phyloP scores from a whole-genome alignment of 139 green algal species.

The Micractinium sp. region DNA sequence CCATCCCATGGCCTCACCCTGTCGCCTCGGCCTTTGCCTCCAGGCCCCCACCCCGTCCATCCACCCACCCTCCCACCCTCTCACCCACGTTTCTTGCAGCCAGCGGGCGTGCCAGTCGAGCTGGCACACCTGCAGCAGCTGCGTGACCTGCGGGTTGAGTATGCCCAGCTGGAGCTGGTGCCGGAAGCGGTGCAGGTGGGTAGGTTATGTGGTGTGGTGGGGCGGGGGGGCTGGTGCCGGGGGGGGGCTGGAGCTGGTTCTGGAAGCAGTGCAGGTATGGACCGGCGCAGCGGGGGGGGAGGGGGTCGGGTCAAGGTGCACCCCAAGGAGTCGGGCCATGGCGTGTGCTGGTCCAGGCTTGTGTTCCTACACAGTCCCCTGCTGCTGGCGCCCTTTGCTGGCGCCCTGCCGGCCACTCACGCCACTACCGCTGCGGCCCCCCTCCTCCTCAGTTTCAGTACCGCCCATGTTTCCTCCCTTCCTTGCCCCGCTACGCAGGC shows the following conservation, averaged over 20 bases:
- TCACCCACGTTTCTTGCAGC: not conserved
- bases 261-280: no score
- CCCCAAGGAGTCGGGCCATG: no score
- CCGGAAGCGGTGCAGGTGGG: conserved; percentile 4
- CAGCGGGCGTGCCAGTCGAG: not conserved
- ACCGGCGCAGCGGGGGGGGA: no score
- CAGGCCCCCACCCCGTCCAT: not conserved
- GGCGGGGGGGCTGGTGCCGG: not conserved
- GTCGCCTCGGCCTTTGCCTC: not conserved
- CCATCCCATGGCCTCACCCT: not conserved
- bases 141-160: conserved; percentile 13
- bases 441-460: not conserved
- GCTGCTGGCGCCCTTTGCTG: no score
- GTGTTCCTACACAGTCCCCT: no score
- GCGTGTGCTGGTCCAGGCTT: no score
- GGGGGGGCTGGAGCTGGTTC: no score
- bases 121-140: conserved; percentile 1
- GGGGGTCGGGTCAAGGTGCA: no score
- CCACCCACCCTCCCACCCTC: not conserved
- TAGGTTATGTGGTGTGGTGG: not conserved
- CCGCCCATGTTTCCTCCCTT: not conserved
- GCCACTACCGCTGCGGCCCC: no score
- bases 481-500: not conserved
- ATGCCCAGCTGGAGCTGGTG: not conserved
- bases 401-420: not conserved